Conservation (phyloP, 2,329 filamentous ascomycete species). For the Xylogone sp. region DNA sequence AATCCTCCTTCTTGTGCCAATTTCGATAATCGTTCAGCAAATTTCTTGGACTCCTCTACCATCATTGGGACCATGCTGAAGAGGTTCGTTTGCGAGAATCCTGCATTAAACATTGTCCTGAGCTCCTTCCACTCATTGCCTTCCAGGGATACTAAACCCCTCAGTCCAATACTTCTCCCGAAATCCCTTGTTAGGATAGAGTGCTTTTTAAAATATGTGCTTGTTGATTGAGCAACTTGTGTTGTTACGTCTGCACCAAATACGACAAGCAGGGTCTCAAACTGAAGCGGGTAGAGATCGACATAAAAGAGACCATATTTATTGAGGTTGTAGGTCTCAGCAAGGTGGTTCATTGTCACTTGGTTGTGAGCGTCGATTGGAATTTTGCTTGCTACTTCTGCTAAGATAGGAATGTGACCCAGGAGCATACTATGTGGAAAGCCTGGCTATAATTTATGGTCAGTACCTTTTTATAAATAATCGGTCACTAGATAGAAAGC, state of each 20-base stretch:
- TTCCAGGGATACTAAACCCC: slow-evolving; percentile 2
- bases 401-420: slow-evolving; percentile 12
- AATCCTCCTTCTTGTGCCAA: slow-evolving; percentile 3
- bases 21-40: slow-evolving; percentile 1
- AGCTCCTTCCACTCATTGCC: slow-evolving; percentile 8
- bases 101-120: slow-evolving; percentile 9
- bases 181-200: slow-evolving; percentile 1
- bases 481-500: background rate
- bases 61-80: slow-evolving; percentile 7
- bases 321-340: slow-evolving; percentile 7
- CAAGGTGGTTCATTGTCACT: slow-evolving; percentile 11
- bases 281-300: slow-evolving; percentile 10
- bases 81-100: slow-evolving; percentile 6
- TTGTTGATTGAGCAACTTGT: slow-evolving; percentile 4
- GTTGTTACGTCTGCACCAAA: slow-evolving; percentile 4
- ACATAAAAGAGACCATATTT: slow-evolving; percentile 11
- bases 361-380: slow-evolving; percentile 13
- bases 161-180: background rate
- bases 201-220: slow-evolving; percentile 4
- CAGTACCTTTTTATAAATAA: background rate
- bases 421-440: slow-evolving; percentile 9
- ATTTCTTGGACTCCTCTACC: slow-evolving; percentile 3
- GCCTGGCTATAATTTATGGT: background rate
- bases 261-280: slow-evolving; percentile 6
- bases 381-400: slow-evolving; percentile 3